Base-by-base conservation (phyloP, 75 land plant species). In the Cupressus sempervirens region DNA sequence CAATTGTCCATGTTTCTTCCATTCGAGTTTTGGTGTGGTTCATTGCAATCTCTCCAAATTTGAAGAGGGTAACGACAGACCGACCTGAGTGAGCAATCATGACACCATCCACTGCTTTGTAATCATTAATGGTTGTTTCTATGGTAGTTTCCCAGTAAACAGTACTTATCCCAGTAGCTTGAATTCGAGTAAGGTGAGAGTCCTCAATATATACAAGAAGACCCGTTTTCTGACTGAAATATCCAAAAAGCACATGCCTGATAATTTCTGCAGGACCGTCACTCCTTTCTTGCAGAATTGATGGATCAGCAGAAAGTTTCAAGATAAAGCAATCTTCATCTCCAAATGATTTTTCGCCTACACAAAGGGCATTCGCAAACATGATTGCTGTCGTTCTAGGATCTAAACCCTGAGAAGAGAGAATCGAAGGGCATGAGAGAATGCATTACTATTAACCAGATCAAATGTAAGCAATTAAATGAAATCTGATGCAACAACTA, bases 91-190 rank as follows among this genome's bases (percentile, higher is more conserved):
- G 95, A 15, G 95, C 91, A 18, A 94, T 87, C 68, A 90, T 23
- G 20, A 92, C 83, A 0, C 93, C 93, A 41, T 94, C 95, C 52
- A 94, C 92, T 65, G 89, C 91, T 67, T 90, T 67, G 84, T 94
- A 94, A 70, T 94, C 94, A 2, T 90, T 88, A 4, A 94, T 84
- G 79, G 87, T 86, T 72, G 91, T 92, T 43, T 89, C 93, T 14
- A 90, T 94, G 56, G 89, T 91, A 20, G 93, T 94, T 86, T 92
- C 93, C 95, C 92, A 94, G 82, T 91, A 92, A 38, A 94, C 86
- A 50, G 91, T 83, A 18, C 86, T 89, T 40, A 84, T 65, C 4
- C 84, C 88, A 1, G 84, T 72, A 30, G 91, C 12, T 23, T 92
- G 89, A 3, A 94, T 90, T 50, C 95, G 85, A 13, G 92, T 92